Base-by-base conservation (phyloP, 2,329 filamentous ascomycete species). In the Hypoxylon sp. region DNA sequence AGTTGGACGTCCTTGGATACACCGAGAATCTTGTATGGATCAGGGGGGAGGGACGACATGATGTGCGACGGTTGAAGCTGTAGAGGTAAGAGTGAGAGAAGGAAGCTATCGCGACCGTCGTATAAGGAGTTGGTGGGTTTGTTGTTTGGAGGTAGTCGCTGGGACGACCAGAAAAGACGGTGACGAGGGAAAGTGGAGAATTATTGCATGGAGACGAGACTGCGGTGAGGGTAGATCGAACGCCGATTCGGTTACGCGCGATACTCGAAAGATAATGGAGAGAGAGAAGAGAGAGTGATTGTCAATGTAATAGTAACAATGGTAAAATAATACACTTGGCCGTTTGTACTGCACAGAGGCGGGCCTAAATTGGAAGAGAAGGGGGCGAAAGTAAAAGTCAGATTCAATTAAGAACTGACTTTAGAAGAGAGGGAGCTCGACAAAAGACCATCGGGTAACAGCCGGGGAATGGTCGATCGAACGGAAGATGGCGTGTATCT, bases 11-110 rank as follows among this genome's bases (percentile, higher is more conserved):
- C 88, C 77, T 89, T 91, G 68, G 90, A 78, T 64, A 98, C 87
- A 59, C 92, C 92, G 55, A 98, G 86, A 61, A 88, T 85, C 76
- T 85, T 88, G 84, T 97, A 97, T 54, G 94, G 95, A 82, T 98
- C 93, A 69, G 89, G 85, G 33, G 88, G 82, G 40, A 85, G 77
- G 73, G 87, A 83, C 78, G 79, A 83, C 83, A 87, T 86, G 75
- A 50, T 82, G 77, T 64, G 60, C 17, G 50, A 53, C 20, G 30
- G 22, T 61, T 55, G 51, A 37, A 49, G 42, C 37, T 46, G 35
- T 48, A 57, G 40, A 27, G 31, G 55, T 53, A 48, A 40, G 35
- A 37, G 42, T 37, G 50, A 27, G 54, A 50, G 51, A 63, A 60
- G 48, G 27, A 58, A 50, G 57, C 53, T 63, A 49, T 70, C 64